phyloP scores from a whole-genome alignment of 495 filamentous ascomycete genomes.

The Penicillium steckii region DNA sequence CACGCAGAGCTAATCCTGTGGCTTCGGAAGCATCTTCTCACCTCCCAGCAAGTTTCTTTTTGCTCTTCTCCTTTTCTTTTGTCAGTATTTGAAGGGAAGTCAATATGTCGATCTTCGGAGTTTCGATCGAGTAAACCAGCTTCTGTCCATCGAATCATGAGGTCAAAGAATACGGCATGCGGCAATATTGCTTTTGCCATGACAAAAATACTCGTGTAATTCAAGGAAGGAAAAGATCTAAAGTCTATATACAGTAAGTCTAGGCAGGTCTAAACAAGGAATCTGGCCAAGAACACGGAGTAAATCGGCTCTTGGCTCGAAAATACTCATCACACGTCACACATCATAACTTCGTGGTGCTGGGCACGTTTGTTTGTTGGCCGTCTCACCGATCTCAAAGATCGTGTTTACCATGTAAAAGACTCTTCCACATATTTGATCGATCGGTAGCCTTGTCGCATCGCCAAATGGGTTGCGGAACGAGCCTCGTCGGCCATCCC shows the following conservation, averaged over 20 bases:
- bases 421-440: slow-evolving; percentile 46
- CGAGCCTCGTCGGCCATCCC: slow-evolving; percentile 50
- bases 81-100: neutral
- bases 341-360: neutral
- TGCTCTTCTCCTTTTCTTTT: neutral
- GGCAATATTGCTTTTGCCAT: slow-evolving; percentile 1
- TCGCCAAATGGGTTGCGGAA: slow-evolving; percentile 35
- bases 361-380: neutral
- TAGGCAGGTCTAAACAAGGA: neutral
- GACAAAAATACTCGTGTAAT: neutral
- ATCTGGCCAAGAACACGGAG: too few relatives aligned
- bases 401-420: slow-evolving; percentile 34
- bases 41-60: neutral
- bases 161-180: neutral
- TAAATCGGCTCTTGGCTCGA: neutral
- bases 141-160: neutral
- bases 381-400: neutral
- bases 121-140: neutral
- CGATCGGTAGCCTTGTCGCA: slow-evolving; percentile 30
- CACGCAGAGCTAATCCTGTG: neutral
- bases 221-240: neutral
- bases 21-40: neutral
- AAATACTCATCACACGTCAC: neutral
- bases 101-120: neutral
- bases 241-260: neutral